A percentile compares a stretch with the other conserved stretches of the same genome.
Evolutionary conservation across 2,329 filamentous ascomycete species (phyloP).

Genomic region (Coniochaeta sp.): DNA sequence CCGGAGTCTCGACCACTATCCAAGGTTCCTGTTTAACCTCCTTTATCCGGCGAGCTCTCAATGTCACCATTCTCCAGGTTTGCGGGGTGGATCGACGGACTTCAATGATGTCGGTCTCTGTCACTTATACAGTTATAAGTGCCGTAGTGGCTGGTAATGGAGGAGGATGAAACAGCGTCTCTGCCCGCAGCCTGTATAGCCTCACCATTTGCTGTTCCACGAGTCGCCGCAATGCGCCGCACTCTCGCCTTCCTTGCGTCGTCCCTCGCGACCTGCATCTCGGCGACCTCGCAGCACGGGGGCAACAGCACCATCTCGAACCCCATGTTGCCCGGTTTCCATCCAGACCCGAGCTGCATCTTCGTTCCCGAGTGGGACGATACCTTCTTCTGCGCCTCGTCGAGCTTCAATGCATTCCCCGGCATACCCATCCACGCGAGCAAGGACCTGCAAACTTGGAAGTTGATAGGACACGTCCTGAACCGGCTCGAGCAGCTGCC

Average conservation of each 20-base stretch:
- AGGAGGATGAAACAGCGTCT: neutral
- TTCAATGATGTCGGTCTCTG: neutral
- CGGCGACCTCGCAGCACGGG: conserved; percentile 4
- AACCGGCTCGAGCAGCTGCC: conserved; percentile 27
- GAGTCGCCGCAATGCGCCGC: neutral
- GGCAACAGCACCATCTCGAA: conserved; percentile 23
- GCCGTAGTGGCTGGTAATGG: neutral
- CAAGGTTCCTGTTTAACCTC: conserved; percentile 1
- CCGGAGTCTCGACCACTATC: conserved; percentile 1
- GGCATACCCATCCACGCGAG: conserved; percentile 37
- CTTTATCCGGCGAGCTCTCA: neutral
- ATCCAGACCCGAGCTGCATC: conserved; percentile 35
- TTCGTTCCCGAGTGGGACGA: conserved; percentile 27
- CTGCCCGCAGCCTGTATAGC: neutral
- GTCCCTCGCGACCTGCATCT: conserved; percentile 7
- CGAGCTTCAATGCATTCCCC: conserved; percentile 35
- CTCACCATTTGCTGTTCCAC: neutral
- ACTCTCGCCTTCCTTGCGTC: conserved; percentile 3
- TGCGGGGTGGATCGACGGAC: conserved; percentile 1
- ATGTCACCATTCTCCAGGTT: neutral
- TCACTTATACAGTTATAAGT: neutral
- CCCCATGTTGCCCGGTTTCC: conserved; percentile 35
- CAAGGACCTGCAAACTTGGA: conserved; percentile 34
- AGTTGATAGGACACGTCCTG: conserved; percentile 28
- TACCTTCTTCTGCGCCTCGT: conserved; percentile 35